Percentiles rank a stretch among this genome's conserved stretches.
These are phyloP conservation scores for Cytospora chrysosperma DNA, from an alignment of 2,329 filamentous ascomycete species.

Conservation along the genomic window DNA sequence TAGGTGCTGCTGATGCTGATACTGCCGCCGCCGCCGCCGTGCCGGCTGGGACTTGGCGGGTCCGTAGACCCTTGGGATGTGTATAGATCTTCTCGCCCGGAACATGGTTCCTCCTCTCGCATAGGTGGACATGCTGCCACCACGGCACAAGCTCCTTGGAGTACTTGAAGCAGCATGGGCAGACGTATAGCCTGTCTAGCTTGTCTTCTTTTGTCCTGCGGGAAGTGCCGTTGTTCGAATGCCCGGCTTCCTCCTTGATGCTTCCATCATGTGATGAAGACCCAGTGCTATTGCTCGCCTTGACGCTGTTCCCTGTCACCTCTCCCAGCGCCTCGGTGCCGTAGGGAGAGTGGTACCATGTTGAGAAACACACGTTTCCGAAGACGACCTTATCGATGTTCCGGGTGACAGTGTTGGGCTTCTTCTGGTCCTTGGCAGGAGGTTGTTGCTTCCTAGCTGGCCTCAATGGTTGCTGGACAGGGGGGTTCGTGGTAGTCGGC, in stretches of 20 bases:
- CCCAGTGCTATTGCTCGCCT: slow-evolving; percentile 35
- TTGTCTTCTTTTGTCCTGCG: slow-evolving; percentile 33
- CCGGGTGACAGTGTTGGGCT: slow-evolving; percentile 53
- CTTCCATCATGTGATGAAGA: slow-evolving; percentile 28
- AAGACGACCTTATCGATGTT: slow-evolving; percentile 87
- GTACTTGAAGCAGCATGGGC: slow-evolving; percentile 93
- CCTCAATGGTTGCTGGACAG: slow-evolving; percentile 5
- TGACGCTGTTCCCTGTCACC: slow-evolving; percentile 32
- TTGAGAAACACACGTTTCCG: slow-evolving; percentile 78
- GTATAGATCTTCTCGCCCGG: slow-evolving; percentile 75
- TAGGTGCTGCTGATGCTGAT: slow-evolving; percentile 31
- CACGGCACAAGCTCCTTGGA: slow-evolving; percentile 61
- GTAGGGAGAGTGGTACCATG: slow-evolving; percentile 94
- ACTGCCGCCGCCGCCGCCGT: not conserved
- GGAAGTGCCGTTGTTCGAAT: not conserved
- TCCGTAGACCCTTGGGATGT: slow-evolving; percentile 50
- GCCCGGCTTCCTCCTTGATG: slow-evolving; percentile 32
- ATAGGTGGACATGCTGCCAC: slow-evolving; percentile 58
- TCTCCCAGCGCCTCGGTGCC: slow-evolving; percentile 66
- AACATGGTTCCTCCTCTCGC: slow-evolving; percentile 47
- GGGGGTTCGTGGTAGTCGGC: not conserved
- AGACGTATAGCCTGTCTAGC: slow-evolving; percentile 77
- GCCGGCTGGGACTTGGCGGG: slow-evolving; percentile 35
- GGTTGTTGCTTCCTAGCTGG: slow-evolving; percentile 22
- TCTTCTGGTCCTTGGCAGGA: slow-evolving; percentile 28